These are phyloP conservation scores for Candida nanaspora DNA, from an alignment of 805 yeast genomes.

Conservation along the genomic window DNA sequence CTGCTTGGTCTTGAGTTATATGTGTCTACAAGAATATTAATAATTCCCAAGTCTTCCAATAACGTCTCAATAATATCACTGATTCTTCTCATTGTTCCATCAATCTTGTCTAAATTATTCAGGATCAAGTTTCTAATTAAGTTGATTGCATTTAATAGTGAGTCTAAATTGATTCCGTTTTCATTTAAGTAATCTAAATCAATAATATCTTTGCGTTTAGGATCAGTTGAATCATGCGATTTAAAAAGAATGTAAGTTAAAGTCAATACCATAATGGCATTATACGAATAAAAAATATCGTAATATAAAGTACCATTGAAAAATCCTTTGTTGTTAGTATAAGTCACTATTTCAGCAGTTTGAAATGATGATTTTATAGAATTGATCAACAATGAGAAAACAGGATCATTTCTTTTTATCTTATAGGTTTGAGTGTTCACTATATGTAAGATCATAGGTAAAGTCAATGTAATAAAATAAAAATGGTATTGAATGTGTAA, in stretches of 20 bases:
- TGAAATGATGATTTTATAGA: slow-evolving; percentile 34
- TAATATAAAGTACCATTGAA: slow-evolving; percentile 38
- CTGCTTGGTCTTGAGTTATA: slow-evolving; percentile 22
- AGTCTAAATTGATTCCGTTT: slow-evolving; percentile 21
- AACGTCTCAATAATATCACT: slow-evolving; percentile 36
- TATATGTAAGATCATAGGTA: slow-evolving; percentile 36
- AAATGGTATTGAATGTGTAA: slow-evolving; percentile 34
- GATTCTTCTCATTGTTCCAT: slow-evolving; percentile 36
- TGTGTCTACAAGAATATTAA: slow-evolving; percentile 21
- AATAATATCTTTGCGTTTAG: slow-evolving; percentile 9
- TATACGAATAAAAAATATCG: slow-evolving; percentile 38
- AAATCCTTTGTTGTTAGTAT: slow-evolving; percentile 28
- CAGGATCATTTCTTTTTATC: slow-evolving; percentile 33
- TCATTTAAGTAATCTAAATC: slow-evolving; percentile 20
- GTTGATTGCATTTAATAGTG: slow-evolving; percentile 25
- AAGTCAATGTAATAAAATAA: slow-evolving; percentile 32
- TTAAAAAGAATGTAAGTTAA: slow-evolving; percentile 31
- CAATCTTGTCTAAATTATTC: slow-evolving; percentile 26
- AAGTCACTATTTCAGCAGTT: slow-evolving; percentile 30
- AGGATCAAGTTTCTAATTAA: slow-evolving; percentile 25
- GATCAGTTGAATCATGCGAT: slow-evolving; percentile 3
- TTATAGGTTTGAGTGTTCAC: slow-evolving; percentile 27
- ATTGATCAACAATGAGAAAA: slow-evolving; percentile 30
- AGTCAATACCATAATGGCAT: slow-evolving; percentile 34
- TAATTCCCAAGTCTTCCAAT: slow-evolving; percentile 33